Evolutionary conservation across 306 rosid species (phyloP), one percentile per base, ranked within the genome.

Genomic region (Trichosanthes cucumerina): DNA sequence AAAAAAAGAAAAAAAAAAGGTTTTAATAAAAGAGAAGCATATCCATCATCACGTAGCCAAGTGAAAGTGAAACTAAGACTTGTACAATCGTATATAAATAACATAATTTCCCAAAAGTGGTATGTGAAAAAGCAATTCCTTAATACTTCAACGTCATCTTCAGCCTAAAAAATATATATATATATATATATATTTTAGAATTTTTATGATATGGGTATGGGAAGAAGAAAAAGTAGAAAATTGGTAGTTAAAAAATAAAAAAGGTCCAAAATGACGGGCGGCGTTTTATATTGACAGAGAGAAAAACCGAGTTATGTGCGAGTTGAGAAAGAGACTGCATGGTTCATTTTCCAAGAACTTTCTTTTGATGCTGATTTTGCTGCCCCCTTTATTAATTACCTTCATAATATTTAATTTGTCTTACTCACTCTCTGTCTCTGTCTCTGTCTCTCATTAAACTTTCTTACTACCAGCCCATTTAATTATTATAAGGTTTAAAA

Each of bases 331-430:
- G 58, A 72, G 77, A 72, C 24, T 72, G 56, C 4, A 43, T 41
- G 76, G 77, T 46, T 72, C 77, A 72, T 72, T 72, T 72, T 72
- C 77, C 77, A 72, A 72, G 2, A 72, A 46, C 41, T 72, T n/a
- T n/a, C n/a, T n/a, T n/a, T 15, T 44, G 41, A 72, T 72, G n/a
- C 24, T 9, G 16, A 69, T 21, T 9, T 15, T 38, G 53, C 76
- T 44, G 57, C 57, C 58, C 57, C 14, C 18, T 49, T 71, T 71
- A 46, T 44, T 71, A 71, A 47, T 68, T 41, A 1, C 50, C 15
- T 16, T 33, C 9, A 68, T 68, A 28, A 28, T 28, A 28, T 28
- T 2, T 28, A 1, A 5, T 68, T 68, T 36, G 49, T 39, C 73
- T 65, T 28, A 2, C 70, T 63, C 47, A 2, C 70, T 63, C 21